Base-by-base conservation (phyloP, 352 stramenopile genomes). In the Phytophthora hybrid region DNA sequence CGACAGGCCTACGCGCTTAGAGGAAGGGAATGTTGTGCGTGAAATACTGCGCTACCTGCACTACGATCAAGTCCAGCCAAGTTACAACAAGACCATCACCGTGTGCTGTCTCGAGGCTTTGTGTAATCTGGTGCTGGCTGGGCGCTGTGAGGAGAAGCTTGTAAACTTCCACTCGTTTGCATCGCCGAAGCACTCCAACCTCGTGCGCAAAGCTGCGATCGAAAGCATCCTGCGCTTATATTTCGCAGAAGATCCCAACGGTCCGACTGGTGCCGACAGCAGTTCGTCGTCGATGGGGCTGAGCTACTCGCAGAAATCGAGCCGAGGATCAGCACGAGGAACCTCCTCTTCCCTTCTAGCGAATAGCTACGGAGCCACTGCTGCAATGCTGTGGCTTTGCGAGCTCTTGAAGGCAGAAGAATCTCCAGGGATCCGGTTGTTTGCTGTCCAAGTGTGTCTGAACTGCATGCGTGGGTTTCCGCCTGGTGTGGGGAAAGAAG, bases 1-100 rank as follows among this genome's bases (percentile, higher is more conserved):
- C 34, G 89, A 96, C 57, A 79, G 80, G 0, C 76, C 87, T 18
- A 46, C 82, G n/a, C 73, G 83, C 14, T 81, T 80, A n/a, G 78
- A 68, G 4, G 83, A 76, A 3, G 71, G 70, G 6, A 83, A 93
- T 56, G 69, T 95, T 2, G 85, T 94, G 31, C 76, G 78, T 31
- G 88, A 96, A 59, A 95, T 95, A 29, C 53, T 93, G 44, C 82
- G 89, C 2, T 94, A 94, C 59, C 57, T 96, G 61, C 84, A 95
- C 66, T 96, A 96, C 61, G 89, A 96, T 67, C 85, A 94, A 61
- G 87, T 96, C 7, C 85, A 94, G 66, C 88, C 89, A 11, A 96
- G 89, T 66, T 93, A 93, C 67, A 81, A 84, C 68, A 91, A 93
- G 63, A 95, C 85, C 2, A 84, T 95, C 57, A 96, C 88, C 0